phyloP scores from a whole-genome alignment of 805 yeast species.

The Candida germanica region DNA sequence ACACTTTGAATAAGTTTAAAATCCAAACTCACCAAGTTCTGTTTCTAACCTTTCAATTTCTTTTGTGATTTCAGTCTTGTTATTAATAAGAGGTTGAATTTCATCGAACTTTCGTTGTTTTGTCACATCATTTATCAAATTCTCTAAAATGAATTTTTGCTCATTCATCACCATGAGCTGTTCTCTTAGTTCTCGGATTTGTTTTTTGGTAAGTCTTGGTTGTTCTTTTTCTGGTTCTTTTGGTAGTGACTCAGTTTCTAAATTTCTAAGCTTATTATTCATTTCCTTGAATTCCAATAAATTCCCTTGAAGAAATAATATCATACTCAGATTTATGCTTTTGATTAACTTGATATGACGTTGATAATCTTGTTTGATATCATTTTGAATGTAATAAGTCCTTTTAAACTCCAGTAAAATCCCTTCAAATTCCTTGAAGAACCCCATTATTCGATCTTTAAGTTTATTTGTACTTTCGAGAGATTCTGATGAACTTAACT shows the following conservation, averaged over 20 bases:
- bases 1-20: conserved; percentile 13
- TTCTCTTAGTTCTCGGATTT: conserved; percentile 61
- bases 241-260: conserved; percentile 18
- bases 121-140: conserved; percentile 60
- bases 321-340: conserved; percentile 56
- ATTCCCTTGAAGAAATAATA: conserved; percentile 62
- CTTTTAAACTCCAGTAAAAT: conserved; percentile 21
- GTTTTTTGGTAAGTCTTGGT: conserved; percentile 43
- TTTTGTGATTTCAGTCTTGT: conserved; percentile 52
- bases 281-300: conserved; percentile 61
- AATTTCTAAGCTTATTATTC: conserved; percentile 43
- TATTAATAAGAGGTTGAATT: conserved; percentile 54
- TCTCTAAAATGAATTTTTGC: conserved; percentile 69
- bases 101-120: conserved; percentile 76
- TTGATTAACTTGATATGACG: conserved; percentile 24
- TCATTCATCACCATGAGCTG: conserved; percentile 84
- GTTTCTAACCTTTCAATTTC: conserved; percentile 47
- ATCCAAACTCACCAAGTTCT: conserved; percentile 54
- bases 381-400: conserved; percentile 15
- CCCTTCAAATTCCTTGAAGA: conserved; percentile 32
- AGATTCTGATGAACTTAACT: not conserved
- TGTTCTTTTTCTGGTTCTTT: conserved; percentile 13
- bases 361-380: conserved; percentile 13
- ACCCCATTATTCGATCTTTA: conserved; percentile 12
- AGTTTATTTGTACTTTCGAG: conserved; percentile 8